Percentiles rank a stretch among this genome's conserved stretches.
Evolutionary conservation across 768 basidiomycete genomes (phyloP).

Genomic region (Infundibulicybe gibba): DNA sequence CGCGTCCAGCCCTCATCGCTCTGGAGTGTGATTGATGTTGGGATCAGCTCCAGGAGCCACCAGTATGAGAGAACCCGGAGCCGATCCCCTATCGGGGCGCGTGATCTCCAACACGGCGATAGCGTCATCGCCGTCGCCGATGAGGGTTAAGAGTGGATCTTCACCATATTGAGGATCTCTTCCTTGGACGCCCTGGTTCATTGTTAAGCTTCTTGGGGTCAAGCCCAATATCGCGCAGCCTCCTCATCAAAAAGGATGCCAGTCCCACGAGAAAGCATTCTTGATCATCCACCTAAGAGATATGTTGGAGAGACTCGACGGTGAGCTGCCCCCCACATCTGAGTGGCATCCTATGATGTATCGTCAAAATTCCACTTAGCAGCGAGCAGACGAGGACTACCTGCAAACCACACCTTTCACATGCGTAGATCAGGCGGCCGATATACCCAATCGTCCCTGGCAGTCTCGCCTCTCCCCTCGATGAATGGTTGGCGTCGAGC

Average conservation of each 20-base stretch:
- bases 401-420: constrained; percentile 7
- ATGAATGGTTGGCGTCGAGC: not conserved
- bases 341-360: not conserved
- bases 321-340: not conserved
- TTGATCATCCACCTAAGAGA: not conserved
- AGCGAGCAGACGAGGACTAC: not conserved
- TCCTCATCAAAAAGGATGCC: not conserved
- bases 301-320: not conserved
- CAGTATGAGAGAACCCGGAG: not conserved
- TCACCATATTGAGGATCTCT: not conserved
- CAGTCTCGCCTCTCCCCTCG: not conserved
- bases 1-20: too few species aligned
- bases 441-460: not conserved
- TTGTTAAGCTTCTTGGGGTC: not conserved
- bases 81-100: not conserved
- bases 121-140: too few species aligned
- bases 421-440: not conserved
- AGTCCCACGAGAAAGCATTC: not conserved
- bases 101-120: too few species aligned
- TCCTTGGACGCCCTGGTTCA: not conserved
- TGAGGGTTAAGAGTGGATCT: not conserved
- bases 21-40: not conserved
- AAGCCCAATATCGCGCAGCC: not conserved
- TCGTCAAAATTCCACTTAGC: not conserved
- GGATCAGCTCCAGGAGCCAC: not conserved